Percentiles rank a stretch among this genome's conserved stretches.
Evolutionary conservation across 192 early-diverging fungal species (phyloP).

Genomic region (Umbelopsis ramanniana): DNA sequence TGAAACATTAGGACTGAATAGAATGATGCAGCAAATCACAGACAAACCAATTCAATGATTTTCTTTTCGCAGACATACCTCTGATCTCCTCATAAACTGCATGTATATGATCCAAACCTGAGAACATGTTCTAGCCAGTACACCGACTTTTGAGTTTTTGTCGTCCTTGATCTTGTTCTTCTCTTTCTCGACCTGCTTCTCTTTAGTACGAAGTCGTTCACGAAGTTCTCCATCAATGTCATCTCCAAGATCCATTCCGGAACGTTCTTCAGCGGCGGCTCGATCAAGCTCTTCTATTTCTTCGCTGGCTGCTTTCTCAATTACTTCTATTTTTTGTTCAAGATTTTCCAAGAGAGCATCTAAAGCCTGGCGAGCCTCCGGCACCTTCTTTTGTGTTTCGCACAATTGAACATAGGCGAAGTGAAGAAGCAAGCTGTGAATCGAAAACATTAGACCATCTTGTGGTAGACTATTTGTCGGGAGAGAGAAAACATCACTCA

Average conservation of each 20-base stretch:
- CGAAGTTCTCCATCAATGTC: conserved; percentile 63
- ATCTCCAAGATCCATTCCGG: conserved; percentile 46
- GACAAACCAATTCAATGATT: too few relatives aligned
- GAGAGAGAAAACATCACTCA: conserved; percentile 26
- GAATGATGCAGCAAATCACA: too few relatives aligned
- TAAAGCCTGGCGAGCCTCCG: conserved; percentile 58
- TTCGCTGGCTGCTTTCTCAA: conserved; percentile 48
- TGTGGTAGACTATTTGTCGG: too few relatives aligned
- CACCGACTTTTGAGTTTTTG: conserved; percentile 56
- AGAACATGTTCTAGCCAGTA: conserved; percentile 60
- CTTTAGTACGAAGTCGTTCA: conserved; percentile 52
- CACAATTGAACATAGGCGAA: conserved; percentile 76
- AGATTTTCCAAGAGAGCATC: conserved; percentile 53
- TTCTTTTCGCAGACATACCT: conserved; percentile 44
- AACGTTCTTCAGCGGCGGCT: conserved; percentile 46
- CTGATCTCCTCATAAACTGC: conserved; percentile 75
- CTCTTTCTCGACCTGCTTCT: conserved; percentile 65
- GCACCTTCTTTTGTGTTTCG: conserved; percentile 63
- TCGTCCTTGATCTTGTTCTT: conserved; percentile 62
- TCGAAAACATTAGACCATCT: too few relatives aligned
- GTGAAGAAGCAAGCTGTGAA: conserved; percentile 64
- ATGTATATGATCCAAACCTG: conserved; percentile 91
- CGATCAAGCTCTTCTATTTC: conserved; percentile 49
- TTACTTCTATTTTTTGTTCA: conserved; percentile 46
- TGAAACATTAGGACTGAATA: too few relatives aligned